Conservation (phyloP, 108 stramenopile genomes). For the Nitzschia sp. region DNA sequence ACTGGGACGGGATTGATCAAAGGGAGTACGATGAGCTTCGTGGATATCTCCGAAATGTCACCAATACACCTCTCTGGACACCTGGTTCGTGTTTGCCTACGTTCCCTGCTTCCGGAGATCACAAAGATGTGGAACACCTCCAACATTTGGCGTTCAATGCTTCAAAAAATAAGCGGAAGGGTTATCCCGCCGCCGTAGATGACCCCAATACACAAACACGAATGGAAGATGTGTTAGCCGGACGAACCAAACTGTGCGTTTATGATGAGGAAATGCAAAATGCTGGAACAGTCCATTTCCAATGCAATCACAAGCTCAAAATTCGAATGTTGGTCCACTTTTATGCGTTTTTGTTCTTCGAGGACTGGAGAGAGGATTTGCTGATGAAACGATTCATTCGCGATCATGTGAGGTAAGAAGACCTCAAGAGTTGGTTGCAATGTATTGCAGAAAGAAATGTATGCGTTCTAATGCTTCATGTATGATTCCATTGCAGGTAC, state of each 20-base stretch:
- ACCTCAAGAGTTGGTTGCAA: neutral
- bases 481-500: conserved; percentile 55
- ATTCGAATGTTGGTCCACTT: conserved; percentile 81
- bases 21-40: conserved; percentile 20
- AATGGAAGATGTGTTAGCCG: conserved; percentile 68
- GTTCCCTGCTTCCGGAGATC: conserved; percentile 69
- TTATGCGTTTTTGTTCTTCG: conserved; percentile 89
- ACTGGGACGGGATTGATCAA: conserved; percentile 71
- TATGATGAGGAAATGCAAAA: conserved; percentile 75
- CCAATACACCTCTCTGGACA: conserved; percentile 50
- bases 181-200: conserved; percentile 11
- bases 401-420: conserved; percentile 47
- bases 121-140: conserved; percentile 53
- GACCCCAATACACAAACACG: conserved; percentile 77
- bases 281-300: conserved; percentile 72
- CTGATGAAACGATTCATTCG: conserved; percentile 78
- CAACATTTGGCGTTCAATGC: conserved; percentile 32
- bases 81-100: conserved; percentile 68
- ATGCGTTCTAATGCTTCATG: too few relatives aligned
- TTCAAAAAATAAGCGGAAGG: conserved; percentile 13
- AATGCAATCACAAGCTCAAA: conserved; percentile 45
- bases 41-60: conserved; percentile 28
- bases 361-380: conserved; percentile 81
- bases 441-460: neutral
- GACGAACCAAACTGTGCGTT: conserved; percentile 59